These are phyloP conservation scores for Teratosphaeria zuluensis DNA, from an alignment of 2,329 filamentous ascomycete species.

Conservation along the genomic window DNA sequence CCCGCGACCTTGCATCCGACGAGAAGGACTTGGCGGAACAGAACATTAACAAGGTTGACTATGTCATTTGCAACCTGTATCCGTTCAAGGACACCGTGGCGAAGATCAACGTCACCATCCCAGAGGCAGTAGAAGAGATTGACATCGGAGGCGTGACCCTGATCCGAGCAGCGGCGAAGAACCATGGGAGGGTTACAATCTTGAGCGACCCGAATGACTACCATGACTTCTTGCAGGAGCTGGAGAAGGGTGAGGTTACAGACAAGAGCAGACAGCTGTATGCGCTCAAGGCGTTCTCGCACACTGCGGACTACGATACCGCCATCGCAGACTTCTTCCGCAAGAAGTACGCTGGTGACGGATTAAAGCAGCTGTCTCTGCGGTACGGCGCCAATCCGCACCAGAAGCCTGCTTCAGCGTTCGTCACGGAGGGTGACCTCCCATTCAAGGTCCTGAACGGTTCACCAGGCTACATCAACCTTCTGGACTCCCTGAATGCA, in stretches of 20 bases:
- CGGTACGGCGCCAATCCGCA: conserved; percentile 97
- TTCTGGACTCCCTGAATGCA: conserved; percentile 90
- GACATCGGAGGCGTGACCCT: conserved; percentile 97
- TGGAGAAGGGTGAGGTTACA: conserved; percentile 75
- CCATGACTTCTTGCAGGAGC: conserved; percentile 82
- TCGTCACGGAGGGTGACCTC: conserved; percentile 58
- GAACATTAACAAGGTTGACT: conserved; percentile 92
- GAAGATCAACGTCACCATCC: conserved; percentile 92
- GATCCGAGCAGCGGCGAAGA: conserved; percentile 93
- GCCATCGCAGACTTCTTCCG: conserved; percentile 97
- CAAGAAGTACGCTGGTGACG: conserved; percentile 84
- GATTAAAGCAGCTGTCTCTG: conserved; percentile 71
- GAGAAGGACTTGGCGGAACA: conserved; percentile 94
- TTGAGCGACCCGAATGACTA: conserved; percentile 92
- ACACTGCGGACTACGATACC: conserved; percentile 92
- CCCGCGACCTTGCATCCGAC: conserved; percentile 86
- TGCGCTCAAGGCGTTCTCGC: conserved; percentile 95
- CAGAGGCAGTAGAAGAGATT: conserved; percentile 96
- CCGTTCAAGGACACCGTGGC: conserved; percentile 98
- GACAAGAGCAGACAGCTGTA: conserved; percentile 79
- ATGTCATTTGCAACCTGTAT: conserved; percentile 94
- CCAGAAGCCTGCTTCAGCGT: conserved; percentile 91
- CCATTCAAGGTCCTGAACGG: conserved; percentile 94
- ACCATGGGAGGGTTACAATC: conserved; percentile 90
- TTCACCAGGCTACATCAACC: conserved; percentile 91